A percentile compares a stretch with the other conserved stretches of the same genome.
Evolutionary conservation across 2,329 filamentous ascomycete species (phyloP).

Genomic region (Penicillium sp.): DNA sequence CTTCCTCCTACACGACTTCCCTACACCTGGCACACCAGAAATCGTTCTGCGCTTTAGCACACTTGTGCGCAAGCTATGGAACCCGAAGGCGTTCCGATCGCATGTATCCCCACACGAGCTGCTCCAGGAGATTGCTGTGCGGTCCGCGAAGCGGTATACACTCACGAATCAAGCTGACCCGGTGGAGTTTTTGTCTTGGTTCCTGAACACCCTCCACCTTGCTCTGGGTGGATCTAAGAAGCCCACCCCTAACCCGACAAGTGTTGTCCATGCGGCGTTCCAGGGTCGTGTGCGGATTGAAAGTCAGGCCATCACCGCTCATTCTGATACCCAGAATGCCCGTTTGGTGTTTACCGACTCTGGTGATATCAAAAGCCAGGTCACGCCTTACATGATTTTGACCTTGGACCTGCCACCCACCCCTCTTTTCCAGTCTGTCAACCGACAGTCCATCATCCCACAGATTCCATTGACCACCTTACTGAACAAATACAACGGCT

Average conservation of each 20-base stretch:
- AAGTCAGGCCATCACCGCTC: conserved; percentile 89
- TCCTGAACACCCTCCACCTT: conserved; percentile 92
- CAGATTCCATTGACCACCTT: conserved; percentile 72
- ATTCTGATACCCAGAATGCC: conserved; percentile 77
- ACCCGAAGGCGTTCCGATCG: conserved; percentile 90
- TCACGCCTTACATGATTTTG: conserved; percentile 82
- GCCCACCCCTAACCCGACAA: conserved; percentile 64
- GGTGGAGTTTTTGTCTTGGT: conserved; percentile 96
- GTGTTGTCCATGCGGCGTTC: conserved; percentile 88
- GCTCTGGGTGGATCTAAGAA: conserved; percentile 89
- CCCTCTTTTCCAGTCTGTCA: conserved; percentile 92
- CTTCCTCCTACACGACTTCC: conserved; percentile 83
- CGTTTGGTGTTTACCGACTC: conserved; percentile 91
- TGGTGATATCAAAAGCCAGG: conserved; percentile 73
- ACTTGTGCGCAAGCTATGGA: conserved; percentile 96
- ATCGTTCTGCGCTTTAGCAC: conserved; percentile 86
- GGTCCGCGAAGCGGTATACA: conserved; percentile 89
- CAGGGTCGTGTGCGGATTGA: conserved; percentile 91
- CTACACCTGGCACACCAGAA: conserved; percentile 64
- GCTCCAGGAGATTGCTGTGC: conserved; percentile 87
- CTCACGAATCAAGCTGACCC: conserved; percentile 90
- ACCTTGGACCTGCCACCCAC: conserved; percentile 90
- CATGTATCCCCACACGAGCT: conserved; percentile 98
- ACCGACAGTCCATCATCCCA: conserved; percentile 94
- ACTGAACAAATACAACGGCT: conserved; percentile 89